Evolutionary conservation across 805 yeast species (phyloP), one percentile per base, ranked within the genome.

Genomic region (Yarrowia sp.): DNA sequence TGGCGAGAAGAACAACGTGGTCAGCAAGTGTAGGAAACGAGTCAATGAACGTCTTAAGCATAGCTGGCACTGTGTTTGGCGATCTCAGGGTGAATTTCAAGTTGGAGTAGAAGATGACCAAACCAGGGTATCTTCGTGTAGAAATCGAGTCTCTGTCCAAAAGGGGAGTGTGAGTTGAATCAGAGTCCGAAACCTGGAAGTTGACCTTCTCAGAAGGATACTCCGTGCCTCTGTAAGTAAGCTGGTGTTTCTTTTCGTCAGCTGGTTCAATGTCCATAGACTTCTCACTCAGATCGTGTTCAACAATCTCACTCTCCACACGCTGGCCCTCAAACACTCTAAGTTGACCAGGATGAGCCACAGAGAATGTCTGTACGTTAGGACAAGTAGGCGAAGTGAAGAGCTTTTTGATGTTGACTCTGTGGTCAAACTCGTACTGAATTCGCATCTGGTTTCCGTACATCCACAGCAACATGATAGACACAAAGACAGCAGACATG

Each of bases 401-500:
- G 24, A 54, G 62, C 28, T 40, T 36, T 28, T 40, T 54, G 48
- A 54, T 54, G 48, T 36, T 36, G 21, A 58, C 63, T 2, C 63
- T 28, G 41, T 58, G 51, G 51, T 41, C 32, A 14, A 58, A 41
- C 51, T 58, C 63, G 33, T 58, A 58, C 32, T 21, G 21, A 17
- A 58, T 19, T 16, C 63, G 63, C 32, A 28, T 26, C 32, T 26
- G 36, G 41, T 58, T 58, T 6, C 63, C 63, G 51, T 43, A 58
- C 38, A 32, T 41, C 63, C 63, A 58, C 22, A 58, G 41, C 32
- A 58, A 16, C 63, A 58, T 58, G 40, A 58, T 19, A 17, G 51
- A 14, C 30, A 58, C 38, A 32, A 67, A 48, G 12, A 66, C 65
- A 16, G 64, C 61, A 4, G 65, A 44, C 38, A 66, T 58, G 16